Percentiles rank a stretch among this genome's conserved stretches.
phyloP scores from a whole-genome alignment of 768 basidiomycete genomes.

The Collybia sp. region DNA sequence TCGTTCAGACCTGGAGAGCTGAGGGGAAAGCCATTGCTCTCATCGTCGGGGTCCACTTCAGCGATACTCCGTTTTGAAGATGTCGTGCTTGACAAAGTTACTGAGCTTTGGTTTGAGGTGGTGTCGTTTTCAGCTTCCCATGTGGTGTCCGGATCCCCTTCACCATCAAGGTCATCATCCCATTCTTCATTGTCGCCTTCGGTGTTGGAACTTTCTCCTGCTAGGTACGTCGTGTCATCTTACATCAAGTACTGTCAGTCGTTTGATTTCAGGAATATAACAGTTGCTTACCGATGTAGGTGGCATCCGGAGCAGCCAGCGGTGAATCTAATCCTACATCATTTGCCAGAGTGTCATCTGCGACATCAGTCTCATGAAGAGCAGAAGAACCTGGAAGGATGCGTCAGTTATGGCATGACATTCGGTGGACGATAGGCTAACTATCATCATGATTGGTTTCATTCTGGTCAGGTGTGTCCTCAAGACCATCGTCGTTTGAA shows the following conservation, averaged over 20 bases:
- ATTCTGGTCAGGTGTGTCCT: neutral
- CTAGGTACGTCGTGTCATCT: too few relatives aligned
- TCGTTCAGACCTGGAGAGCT: too few relatives aligned
- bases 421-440: conserved; percentile 5
- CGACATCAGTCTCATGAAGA: too few relatives aligned
- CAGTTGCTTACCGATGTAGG: too few relatives aligned
- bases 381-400: too few relatives aligned
- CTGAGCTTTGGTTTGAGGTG: conserved; percentile 41
- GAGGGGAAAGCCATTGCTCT: neutral
- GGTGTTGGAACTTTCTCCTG: too few relatives aligned
- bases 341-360: neutral
- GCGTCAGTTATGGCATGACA: conserved; percentile 5
- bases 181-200: conserved; percentile 5
- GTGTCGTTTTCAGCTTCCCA: conserved; percentile 47
- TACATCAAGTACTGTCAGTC: too few relatives aligned
- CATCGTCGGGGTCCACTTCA: neutral
- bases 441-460: conserved; percentile 6
- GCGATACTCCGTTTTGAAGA: conserved; percentile 54
- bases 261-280: too few relatives aligned
- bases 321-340: too few relatives aligned
- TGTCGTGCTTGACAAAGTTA: conserved; percentile 52
- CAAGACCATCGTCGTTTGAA: too few relatives aligned
- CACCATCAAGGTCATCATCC: conserved; percentile 38
- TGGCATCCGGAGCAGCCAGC: too few relatives aligned
- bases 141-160: conserved; percentile 36